Base-by-base conservation (phyloP, 768 basidiomycete species). In the Megacollybia marginata region DNA sequence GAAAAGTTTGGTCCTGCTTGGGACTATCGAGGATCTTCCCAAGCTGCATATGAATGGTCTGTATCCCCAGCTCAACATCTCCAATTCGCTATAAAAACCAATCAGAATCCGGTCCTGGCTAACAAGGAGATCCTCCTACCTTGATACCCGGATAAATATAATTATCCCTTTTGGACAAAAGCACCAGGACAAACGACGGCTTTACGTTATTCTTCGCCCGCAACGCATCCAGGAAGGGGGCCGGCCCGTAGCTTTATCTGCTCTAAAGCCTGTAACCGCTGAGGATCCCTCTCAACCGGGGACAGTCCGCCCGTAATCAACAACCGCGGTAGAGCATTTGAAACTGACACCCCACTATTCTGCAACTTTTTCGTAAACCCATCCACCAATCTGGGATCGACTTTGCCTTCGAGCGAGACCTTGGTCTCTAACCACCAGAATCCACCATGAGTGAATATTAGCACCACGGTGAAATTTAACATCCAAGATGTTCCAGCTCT, bases 131-230 rank as follows among this genome's bases (percentile, higher is more conserved):
- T 32, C 51, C n/a, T n/a, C n/a, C 19, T 48, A 75, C 75, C 66
- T 92, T 90, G 62, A 92, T 80, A 9, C 83, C 87, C 2, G 86
- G 83, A 60, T 92, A 92, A 42, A 92, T 85, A 55, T 62, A 82
- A 45, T 85, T 83, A 59, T 92, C 89, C 12, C 74, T 63, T 44
- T 67, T 72, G 31, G 84, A 81, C 5, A 92, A 65, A 19, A 92
- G 59, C 5, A 90, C 84, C 23, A 92, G 71, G 28, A 92, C 62
- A 58, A 91, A 83, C 42, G 71, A 74, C 0, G 85, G 85, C 57
- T 69, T 76, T 10, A 45, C 58, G 20, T 44, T 54, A 2, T 28
- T 28, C 9, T 52, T 58, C 12, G 4, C 49, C n/a, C 28, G 28
- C 33, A 78, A 47, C 1, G 57, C 60, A 0, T 59, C 46, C 43